These are phyloP conservation scores for Globisporangium cylindrosporum DNA, from an alignment of 352 stramenopile genomes.

Conservation along the genomic window DNA sequence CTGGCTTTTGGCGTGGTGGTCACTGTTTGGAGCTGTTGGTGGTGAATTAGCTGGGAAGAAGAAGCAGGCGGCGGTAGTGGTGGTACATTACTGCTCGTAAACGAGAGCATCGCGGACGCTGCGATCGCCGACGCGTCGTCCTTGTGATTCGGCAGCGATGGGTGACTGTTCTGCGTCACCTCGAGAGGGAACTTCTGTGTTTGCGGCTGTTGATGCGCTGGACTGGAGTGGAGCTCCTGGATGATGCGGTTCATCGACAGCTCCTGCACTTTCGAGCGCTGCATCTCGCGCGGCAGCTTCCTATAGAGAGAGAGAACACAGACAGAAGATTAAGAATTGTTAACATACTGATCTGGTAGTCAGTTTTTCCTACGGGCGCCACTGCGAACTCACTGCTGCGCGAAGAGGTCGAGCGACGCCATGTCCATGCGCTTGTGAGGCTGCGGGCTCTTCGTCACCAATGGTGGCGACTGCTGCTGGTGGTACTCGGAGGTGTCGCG, in stretches of 20 bases:
- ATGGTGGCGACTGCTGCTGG: not conserved
- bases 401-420: constrained; percentile 48
- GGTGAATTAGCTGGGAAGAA: not conserved
- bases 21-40: not conserved
- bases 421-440: constrained; percentile 43
- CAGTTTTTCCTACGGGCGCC: not conserved
- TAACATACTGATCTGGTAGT: constrained; percentile 3
- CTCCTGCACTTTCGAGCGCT: constrained; percentile 15
- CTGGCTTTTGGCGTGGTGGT: not conserved
- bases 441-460: not conserved
- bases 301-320: not conserved
- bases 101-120: constrained; percentile 4
- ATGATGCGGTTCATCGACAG: constrained; percentile 56
- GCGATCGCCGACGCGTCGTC: not conserved
- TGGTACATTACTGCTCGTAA: not conserved
- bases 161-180: not conserved
- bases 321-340: not conserved
- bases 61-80: not conserved
- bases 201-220: not conserved
- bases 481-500: not conserved
- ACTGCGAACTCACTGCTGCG: constrained; percentile 24
- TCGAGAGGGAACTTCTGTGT: not conserved
- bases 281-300: constrained; percentile 13
- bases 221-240: constrained; percentile 24
- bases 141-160: not conserved